Percentiles rank a stretch among this genome's conserved stretches.
phyloP scores from a whole-genome alignment of 768 basidiomycete species.

The Wakefieldia striispora region DNA sequence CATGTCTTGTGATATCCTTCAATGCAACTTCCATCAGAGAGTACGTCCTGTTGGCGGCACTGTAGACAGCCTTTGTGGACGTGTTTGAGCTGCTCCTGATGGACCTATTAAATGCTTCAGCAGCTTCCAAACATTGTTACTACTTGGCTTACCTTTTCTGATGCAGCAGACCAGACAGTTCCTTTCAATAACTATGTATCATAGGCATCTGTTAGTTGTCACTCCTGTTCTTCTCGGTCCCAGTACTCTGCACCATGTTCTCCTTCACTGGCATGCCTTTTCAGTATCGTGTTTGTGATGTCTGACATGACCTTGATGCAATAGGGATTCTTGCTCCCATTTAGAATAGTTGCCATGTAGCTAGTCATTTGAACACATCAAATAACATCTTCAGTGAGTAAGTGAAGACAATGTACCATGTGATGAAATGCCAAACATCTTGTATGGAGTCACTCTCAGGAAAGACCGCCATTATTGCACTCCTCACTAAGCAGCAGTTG shows the following conservation, averaged over 20 bases:
- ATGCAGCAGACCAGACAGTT: conserved; percentile 19
- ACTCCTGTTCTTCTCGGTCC: conserved; percentile 15
- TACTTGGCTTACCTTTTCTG: conserved; percentile 11
- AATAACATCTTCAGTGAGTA: background rate
- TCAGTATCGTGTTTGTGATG: conserved; percentile 11
- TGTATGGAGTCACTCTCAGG: background rate
- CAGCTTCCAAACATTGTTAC: too few relatives aligned
- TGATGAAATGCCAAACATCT: conserved; percentile 22
- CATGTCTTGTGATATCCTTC: background rate
- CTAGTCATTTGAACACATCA: background rate
- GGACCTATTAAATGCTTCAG: conserved; percentile 13
- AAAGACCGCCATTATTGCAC: conserved; percentile 4
- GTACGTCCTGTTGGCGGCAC: conserved; percentile 17
- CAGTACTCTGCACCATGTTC: conserved; percentile 14
- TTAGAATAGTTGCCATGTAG: conserved; percentile 10
- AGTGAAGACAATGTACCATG: conserved; percentile 3
- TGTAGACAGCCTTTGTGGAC: conserved; percentile 28
- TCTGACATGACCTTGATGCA: conserved; percentile 1
- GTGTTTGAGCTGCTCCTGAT: conserved; percentile 27
- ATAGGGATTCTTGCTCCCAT: conserved; percentile 6
- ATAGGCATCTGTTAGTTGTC: conserved; percentile 5
- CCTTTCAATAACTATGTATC: conserved; percentile 11
- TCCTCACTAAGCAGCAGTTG: conserved; percentile 22
- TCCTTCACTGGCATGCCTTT: conserved; percentile 2
- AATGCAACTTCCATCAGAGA: background rate